Percentiles rank a stretch among this genome's conserved stretches.
Evolutionary conservation across 2,329 filamentous ascomycete genomes (phyloP).

Genomic region (Epichloe sp.): DNA sequence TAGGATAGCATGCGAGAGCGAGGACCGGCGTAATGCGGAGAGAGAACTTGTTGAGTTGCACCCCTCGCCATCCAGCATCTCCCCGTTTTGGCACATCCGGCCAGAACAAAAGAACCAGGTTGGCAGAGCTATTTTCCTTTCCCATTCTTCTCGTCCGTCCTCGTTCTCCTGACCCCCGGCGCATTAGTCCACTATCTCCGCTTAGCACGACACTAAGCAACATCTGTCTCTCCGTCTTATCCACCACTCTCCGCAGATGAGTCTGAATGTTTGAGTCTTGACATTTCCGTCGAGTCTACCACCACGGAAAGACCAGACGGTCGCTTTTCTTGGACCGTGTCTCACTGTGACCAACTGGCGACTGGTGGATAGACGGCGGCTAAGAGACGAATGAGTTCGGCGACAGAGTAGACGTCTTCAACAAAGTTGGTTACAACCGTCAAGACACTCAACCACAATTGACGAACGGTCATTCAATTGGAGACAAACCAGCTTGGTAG

Average conservation of each 20-base stretch:
- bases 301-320: background rate
- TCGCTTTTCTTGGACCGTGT: background rate
- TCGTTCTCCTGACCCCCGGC: background rate
- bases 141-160: background rate
- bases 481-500: background rate
- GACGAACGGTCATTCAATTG: background rate
- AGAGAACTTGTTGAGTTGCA: background rate
- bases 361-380: background rate
- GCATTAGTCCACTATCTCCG: background rate
- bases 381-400: background rate
- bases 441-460: background rate
- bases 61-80: background rate
- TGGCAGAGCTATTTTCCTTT: background rate
- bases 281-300: background rate
- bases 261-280: background rate
- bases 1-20: background rate
- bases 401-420: background rate
- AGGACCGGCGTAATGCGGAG: background rate
- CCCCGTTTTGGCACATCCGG: background rate
- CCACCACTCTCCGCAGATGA: background rate
- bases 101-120: conserved; percentile 3
- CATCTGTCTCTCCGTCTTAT: background rate
- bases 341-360: background rate
- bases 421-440: background rate
- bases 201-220: background rate